Evolutionary conservation across 176 grass and related monocot genomes (phyloP).

Genomic region (Luzula sylvatica): DNA sequence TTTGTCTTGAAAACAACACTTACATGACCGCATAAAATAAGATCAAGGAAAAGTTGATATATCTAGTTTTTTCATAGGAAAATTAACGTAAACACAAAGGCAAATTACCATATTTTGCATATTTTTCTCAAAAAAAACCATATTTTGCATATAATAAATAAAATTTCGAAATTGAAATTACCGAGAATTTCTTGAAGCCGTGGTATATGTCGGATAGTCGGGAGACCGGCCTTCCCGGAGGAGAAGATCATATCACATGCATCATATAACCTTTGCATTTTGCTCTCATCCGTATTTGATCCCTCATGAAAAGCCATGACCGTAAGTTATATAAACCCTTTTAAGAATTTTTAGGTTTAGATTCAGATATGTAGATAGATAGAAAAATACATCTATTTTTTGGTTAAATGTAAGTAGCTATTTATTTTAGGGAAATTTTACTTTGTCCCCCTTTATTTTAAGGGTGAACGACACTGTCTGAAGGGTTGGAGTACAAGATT

Average conservation of each 20-base stretch:
- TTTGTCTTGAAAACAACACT: too few relatives aligned
- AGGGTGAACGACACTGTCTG: background rate
- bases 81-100: too few relatives aligned
- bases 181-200: conserved; percentile 56
- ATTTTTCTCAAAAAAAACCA: too few relatives aligned
- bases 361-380: background rate
- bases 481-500: conserved; percentile 10
- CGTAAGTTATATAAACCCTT: background rate
- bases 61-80: too few relatives aligned
- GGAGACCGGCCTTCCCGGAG: conserved; percentile 9
- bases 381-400: background rate
- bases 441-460: too few relatives aligned
- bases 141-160: too few relatives aligned
- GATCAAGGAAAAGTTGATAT: too few relatives aligned
- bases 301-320: conserved; percentile 22
- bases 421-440: too few relatives aligned
- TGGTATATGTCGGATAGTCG: conserved; percentile 28
- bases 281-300: conserved; percentile 35
- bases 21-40: too few relatives aligned
- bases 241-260: conserved; percentile 56
- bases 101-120: too few relatives aligned
- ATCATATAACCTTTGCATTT: conserved; percentile 68
- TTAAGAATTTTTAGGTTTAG: background rate
- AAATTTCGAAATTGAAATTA: conserved; percentile 6
- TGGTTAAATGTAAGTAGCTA: background rate